These are phyloP conservation scores for Cucumis melo DNA, from an alignment of 306 rosid species.

Conservation along the genomic window DNA sequence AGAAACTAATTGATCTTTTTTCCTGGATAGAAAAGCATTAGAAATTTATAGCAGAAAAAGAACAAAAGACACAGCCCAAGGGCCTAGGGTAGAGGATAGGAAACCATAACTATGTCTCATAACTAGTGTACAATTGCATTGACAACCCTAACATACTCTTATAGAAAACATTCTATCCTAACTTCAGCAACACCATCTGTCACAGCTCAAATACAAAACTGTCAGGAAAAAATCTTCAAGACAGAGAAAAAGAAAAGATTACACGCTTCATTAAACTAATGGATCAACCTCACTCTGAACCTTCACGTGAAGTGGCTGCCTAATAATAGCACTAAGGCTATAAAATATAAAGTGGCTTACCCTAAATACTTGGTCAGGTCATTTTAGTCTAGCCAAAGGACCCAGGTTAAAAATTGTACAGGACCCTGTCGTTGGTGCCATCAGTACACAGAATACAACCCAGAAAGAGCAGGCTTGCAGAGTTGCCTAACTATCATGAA, in stretches of 20 bases:
- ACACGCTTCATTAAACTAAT: background rate
- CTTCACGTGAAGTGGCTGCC: background rate
- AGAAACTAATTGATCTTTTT: background rate
- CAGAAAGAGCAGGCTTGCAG: background rate
- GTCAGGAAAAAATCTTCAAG: background rate
- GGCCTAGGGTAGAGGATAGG: background rate
- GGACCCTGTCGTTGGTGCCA: background rate
- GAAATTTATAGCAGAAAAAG: background rate
- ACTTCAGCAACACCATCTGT: background rate
- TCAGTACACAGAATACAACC: background rate
- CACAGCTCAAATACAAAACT: background rate
- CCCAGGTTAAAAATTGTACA: background rate
- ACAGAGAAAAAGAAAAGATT: background rate
- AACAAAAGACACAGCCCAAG: background rate
- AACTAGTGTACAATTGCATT: background rate
- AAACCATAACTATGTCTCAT: background rate
- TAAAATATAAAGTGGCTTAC: background rate
- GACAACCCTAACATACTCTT: background rate
- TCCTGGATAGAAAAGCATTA: background rate
- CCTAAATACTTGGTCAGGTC: background rate
- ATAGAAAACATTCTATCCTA: background rate
- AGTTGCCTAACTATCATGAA: background rate
- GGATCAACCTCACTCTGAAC: background rate
- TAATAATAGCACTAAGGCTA: background rate
- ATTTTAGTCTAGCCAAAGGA: background rate